Evolutionary conservation across 1,284 basidiomycete species (phyloP), one percentile per base, ranked within the genome.

Genomic region (Vanrija humicola): DNA sequence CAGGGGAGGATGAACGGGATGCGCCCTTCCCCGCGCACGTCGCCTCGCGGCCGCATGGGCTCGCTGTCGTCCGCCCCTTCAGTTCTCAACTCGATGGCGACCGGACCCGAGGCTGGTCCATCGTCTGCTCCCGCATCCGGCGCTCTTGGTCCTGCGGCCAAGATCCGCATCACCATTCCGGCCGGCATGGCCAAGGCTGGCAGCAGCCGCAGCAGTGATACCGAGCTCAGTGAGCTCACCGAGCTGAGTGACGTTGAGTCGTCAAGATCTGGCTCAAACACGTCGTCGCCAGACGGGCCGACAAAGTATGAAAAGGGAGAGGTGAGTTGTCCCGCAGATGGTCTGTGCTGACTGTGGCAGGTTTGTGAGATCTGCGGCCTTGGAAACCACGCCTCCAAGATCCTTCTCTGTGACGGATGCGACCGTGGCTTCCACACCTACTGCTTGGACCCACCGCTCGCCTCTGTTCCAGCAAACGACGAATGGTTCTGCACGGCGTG

Each of bases 341-440:
- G 39, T 34, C 21, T 15, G 26, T 40, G 45, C 43, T 52, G 45
- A 61, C 48, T 29, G 14, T 42, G 8, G 18, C 81, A 83, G 78
- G 84, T 84, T 54, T 97, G 93, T 75, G 93, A 97, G 78, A 85
- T 96, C 45, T 97, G 93, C 75, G 83, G 88, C 61, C 86, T 87
- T 74, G 90, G 89, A 70, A 88, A 94, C 70, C 84, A 86, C 54
- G 90, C 86, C 16, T 86, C 88, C 60, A 86, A 90, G 74, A 97
- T 98, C 85, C 80, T 99, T 23, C 82, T 98, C 0, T 99, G 96
- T 75, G 94, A 97, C 75, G 93, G 91, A 23, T 98, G 96, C 78
- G 94, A 98, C 77, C 87, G 89, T 69, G 93, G 90, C 25, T 98
- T 91, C 78, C 96, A 99, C 77, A 94, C 90, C 78, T 91, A 90